phyloP scores from a whole-genome alignment of 495 filamentous ascomycete genomes.

The Daldinia loculata region DNA sequence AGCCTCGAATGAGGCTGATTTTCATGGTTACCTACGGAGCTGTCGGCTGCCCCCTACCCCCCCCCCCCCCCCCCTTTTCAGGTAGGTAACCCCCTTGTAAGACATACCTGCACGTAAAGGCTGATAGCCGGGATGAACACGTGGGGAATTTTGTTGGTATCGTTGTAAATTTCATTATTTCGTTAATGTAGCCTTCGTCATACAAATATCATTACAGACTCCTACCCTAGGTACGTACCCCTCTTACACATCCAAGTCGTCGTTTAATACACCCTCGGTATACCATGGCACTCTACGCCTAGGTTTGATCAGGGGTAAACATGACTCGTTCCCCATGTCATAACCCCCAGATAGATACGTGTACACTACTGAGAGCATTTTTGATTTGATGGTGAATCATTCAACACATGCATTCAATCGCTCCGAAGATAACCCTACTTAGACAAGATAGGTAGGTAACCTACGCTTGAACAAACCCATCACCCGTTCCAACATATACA shows the following conservation, averaged over 20 bases:
- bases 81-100: background rate
- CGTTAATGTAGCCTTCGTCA: background rate
- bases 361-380: background rate
- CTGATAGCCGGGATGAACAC: conserved; percentile 15
- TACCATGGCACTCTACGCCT: background rate
- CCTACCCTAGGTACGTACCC: background rate
- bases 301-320: background rate
- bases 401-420: conserved; percentile 26
- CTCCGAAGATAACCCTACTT: conserved; percentile 12
- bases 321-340: conserved; percentile 11
- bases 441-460: background rate
- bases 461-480: conserved; percentile 8
- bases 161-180: background rate
- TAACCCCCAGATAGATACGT: background rate
- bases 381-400: background rate
- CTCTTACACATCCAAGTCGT: background rate
- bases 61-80: background rate
- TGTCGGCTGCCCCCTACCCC: background rate
- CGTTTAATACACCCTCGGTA: background rate
- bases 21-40: background rate
- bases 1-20: background rate
- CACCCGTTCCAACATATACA: conserved; percentile 32
- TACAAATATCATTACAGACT: background rate
- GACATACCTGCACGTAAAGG: background rate
- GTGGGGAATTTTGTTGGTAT: background rate